Conservation (phyloP, 2,329 filamentous ascomycete genomes). For the Arthrobotrys iridis region DNA sequence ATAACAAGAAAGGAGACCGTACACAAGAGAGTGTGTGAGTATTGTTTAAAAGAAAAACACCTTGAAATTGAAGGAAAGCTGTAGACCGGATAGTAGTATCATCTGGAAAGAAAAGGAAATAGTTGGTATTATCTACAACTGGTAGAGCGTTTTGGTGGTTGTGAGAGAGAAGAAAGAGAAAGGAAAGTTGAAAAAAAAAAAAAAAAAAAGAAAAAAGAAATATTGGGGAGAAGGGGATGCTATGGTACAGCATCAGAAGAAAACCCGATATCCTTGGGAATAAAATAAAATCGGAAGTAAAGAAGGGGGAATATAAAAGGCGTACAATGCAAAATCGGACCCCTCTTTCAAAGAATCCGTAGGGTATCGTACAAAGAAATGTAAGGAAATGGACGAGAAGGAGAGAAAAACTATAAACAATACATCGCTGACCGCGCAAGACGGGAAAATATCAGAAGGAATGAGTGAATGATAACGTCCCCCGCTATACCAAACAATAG, state of each 20-base stretch:
- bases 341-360: constrained; percentile 38
- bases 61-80: constrained; percentile 54
- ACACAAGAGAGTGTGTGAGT: constrained; percentile 49
- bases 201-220: constrained; percentile 3
- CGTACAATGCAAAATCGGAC: constrained; percentile 44
- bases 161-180: not conserved
- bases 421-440: constrained; percentile 27
- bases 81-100: constrained; percentile 57
- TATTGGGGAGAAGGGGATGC: not conserved
- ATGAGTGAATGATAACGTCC: constrained; percentile 27
- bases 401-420: constrained; percentile 3
- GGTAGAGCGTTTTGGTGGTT: constrained; percentile 27
- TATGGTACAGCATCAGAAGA: constrained; percentile 41
- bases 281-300: constrained; percentile 4
- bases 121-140: constrained; percentile 41
- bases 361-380: constrained; percentile 52
- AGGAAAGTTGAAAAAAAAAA: constrained; percentile 49
- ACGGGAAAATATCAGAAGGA: constrained; percentile 20
- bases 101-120: constrained; percentile 56
- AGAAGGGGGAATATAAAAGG: too few relatives aligned
- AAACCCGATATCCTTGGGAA: constrained; percentile 27
- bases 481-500: constrained; percentile 11
- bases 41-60: constrained; percentile 53
- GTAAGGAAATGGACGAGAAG: constrained; percentile 8
- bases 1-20: constrained; percentile 15